These are phyloP conservation scores for Trichoderma afroharzianum DNA, from an alignment of 2,329 filamentous ascomycete species.

Conservation along the genomic window DNA sequence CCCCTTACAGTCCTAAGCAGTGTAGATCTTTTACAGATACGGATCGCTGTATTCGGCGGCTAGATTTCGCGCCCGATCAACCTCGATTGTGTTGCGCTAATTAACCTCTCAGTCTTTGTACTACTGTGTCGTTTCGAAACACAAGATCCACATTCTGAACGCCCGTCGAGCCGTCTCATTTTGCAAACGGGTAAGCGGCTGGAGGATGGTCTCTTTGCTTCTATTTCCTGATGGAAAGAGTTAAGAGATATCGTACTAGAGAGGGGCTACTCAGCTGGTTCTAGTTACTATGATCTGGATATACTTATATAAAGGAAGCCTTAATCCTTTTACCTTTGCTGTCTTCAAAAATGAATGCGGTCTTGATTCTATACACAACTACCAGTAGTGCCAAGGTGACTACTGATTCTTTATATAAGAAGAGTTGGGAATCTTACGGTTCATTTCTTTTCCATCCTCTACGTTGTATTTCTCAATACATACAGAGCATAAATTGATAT, in stretches of 20 bases:
- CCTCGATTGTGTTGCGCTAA: neutral
- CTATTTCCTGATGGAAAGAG: neutral
- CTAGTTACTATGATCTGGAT: neutral
- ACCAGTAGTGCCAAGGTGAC: neutral
- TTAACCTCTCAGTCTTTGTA: neutral
- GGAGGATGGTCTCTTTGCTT: too few species aligned
- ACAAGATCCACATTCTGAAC: neutral
- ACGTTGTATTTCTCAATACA: neutral
- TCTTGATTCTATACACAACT: neutral
- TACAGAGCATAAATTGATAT: neutral
- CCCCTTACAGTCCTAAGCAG: neutral
- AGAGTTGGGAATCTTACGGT: neutral
- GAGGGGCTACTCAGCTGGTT: neutral
- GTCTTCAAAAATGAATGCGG: neutral
- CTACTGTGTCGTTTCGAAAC: neutral
- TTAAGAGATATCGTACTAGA: neutral
- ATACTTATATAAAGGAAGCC: neutral
- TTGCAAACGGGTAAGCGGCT: neutral
- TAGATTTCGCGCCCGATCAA: neutral
- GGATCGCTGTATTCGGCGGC: neutral
- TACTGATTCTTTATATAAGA: neutral
- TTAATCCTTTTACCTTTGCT: neutral
- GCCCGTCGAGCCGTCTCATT: neutral
- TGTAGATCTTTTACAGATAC: neutral
- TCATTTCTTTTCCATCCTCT: neutral